Evolutionary conservation across 345 rosid genomes (phyloP).

Genomic region (Punica granatum): DNA sequence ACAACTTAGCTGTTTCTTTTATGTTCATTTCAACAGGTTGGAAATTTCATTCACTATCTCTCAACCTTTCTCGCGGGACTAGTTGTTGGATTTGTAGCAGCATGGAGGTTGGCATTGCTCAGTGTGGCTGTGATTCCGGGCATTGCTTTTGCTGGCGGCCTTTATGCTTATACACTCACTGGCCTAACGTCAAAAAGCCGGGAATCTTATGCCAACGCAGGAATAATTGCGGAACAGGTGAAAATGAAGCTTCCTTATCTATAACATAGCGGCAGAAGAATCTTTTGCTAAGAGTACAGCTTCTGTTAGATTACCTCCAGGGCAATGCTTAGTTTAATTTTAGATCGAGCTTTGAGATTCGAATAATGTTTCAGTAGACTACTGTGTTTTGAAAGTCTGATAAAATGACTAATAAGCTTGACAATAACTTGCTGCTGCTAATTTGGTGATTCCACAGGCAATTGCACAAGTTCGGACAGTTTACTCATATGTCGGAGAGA

Average conservation of each 20-base stretch:
- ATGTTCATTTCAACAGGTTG: slow-evolving; percentile 48
- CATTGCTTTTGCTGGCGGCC: slow-evolving; percentile 97
- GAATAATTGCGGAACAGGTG: slow-evolving; percentile 98
- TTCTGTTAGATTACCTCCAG: no score
- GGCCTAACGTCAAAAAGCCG: slow-evolving; percentile 98
- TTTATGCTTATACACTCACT: slow-evolving; percentile 93
- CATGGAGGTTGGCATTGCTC: slow-evolving; percentile 91
- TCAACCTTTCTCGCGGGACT: slow-evolving; percentile 97
- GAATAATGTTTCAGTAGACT: neutral
- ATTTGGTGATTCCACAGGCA: slow-evolving; percentile 34
- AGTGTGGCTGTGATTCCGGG: slow-evolving; percentile 98
- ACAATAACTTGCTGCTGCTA: neutral
- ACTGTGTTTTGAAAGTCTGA: neutral
- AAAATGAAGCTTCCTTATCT: slow-evolving; percentile 7
- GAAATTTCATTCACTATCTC: slow-evolving; percentile 90
- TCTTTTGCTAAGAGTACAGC: neutral
- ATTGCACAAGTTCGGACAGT: slow-evolving; percentile 98
- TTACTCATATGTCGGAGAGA: slow-evolving; percentile 94
- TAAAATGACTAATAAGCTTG: neutral
- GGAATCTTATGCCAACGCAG: slow-evolving; percentile 94
- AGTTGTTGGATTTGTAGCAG: slow-evolving; percentile 98
- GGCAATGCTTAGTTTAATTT: no score
- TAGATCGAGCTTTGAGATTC: neutral
- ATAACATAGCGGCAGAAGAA: neutral
- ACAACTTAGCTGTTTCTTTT: neutral